Conservation (phyloP, 345 rosid species). For the Excoecaria agallocha region DNA sequence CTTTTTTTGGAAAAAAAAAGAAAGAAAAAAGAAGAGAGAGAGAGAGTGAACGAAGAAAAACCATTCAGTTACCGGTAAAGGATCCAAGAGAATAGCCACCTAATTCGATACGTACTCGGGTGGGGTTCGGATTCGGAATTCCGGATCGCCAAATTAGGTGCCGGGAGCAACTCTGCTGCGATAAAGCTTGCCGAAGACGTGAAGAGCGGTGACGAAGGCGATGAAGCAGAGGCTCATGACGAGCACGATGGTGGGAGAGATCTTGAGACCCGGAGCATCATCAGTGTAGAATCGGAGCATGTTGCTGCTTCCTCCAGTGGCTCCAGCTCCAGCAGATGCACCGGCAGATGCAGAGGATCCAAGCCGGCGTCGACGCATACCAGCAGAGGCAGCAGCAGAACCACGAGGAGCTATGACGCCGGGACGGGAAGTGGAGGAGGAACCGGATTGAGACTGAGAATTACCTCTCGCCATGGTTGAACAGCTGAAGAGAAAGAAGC, state of each 20-base stretch:
- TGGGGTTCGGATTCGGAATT: too few species aligned
- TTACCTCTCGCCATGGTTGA: constrained; percentile 76
- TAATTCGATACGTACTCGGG: not conserved
- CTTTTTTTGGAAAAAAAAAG: not conserved
- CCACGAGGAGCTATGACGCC: constrained; percentile 83
- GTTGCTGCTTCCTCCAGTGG: constrained; percentile 40
- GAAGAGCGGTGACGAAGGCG: constrained; percentile 91
- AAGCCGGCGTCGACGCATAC: constrained; percentile 81
- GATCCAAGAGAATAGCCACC: constrained; percentile 2
- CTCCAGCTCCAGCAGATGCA: constrained; percentile 32
- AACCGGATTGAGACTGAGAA: constrained; percentile 66
- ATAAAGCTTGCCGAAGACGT: constrained; percentile 87
- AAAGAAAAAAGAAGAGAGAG: too few species aligned
- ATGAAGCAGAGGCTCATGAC: constrained; percentile 95
- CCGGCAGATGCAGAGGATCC: constrained; percentile 23
- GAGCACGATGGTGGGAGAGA: constrained; percentile 88
- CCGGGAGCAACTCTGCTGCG: constrained; percentile 53
- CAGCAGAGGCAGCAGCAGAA: constrained; percentile 87
- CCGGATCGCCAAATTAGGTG: constrained; percentile 19
- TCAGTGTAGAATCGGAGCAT: constrained; percentile 97
- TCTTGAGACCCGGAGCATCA: constrained; percentile 85
- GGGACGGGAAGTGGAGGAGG: constrained; percentile 59
- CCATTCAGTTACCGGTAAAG: constrained; percentile 14
- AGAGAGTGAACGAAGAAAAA: not conserved
- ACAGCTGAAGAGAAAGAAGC: not conserved